These are phyloP conservation scores for Paraphoma chrysanthemicola DNA, from an alignment of 2,329 filamentous ascomycete species.

Conservation along the genomic window DNA sequence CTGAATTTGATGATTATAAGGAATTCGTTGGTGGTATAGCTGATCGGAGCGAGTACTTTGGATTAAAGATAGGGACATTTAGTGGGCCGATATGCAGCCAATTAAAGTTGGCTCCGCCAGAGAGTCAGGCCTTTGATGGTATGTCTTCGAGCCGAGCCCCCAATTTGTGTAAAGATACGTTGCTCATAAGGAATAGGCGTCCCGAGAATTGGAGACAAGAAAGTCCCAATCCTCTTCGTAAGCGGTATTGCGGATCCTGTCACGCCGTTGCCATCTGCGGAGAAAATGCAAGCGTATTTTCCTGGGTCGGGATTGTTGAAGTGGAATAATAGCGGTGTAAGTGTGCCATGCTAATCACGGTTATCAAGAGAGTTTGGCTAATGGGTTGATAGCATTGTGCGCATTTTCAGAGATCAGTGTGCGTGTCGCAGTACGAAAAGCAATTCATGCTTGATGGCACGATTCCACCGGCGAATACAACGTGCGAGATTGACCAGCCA, in stretches of 20 bases:
- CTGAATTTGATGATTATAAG: conserved; percentile 10
- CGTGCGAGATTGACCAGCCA: conserved; percentile 20
- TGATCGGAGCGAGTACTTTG: conserved; percentile 13
- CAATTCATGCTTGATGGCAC: conserved; percentile 21
- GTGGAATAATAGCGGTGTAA: conserved; percentile 37
- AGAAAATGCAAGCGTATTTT: conserved; percentile 37
- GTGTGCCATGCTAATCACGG: neutral
- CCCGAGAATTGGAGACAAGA: conserved; percentile 7
- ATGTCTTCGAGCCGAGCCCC: neutral
- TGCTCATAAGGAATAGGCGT: conserved; percentile 5
- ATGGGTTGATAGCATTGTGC: conserved; percentile 10
- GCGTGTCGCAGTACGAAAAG: conserved; percentile 15
- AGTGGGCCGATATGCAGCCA: conserved; percentile 20
- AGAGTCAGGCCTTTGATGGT: conserved; percentile 28
- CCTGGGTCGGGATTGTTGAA: conserved; percentile 53
- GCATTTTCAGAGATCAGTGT: conserved; percentile 15
- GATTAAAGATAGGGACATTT: conserved; percentile 6
- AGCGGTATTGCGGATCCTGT: conserved; percentile 57
- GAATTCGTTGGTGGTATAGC: neutral
- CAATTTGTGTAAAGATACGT: neutral
- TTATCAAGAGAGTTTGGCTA: neutral
- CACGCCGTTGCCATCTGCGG: conserved; percentile 55
- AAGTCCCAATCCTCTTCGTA: conserved; percentile 18
- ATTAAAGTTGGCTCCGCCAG: conserved; percentile 17
- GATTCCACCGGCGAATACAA: conserved; percentile 14